These are phyloP conservation scores for Wickerhamomyces subpelliculosus DNA, from an alignment of 805 yeast species.

Conservation along the genomic window DNA sequence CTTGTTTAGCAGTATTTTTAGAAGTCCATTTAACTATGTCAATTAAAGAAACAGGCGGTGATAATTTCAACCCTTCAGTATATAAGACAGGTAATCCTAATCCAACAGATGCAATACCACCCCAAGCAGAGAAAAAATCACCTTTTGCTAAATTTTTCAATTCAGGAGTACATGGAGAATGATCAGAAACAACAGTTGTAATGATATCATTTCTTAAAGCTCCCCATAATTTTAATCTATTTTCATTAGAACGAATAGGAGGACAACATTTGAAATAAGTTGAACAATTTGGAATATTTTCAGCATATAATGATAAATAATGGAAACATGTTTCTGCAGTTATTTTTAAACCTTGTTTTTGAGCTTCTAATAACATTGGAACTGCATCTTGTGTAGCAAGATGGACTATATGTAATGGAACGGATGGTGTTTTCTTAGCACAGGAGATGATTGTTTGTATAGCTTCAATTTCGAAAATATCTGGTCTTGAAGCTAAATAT, in stretches of 20 bases:
- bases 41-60: conserved; percentile 42
- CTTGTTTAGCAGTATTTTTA: conserved; percentile 77
- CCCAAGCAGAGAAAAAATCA: conserved; percentile 92
- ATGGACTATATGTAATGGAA: conserved; percentile 84
- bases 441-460: conserved; percentile 64
- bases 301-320: conserved; percentile 73
- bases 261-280: conserved; percentile 94
- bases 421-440: conserved; percentile 48
- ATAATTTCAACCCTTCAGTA: conserved; percentile 60
- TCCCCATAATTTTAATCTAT: conserved; percentile 69
- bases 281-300: conserved; percentile 65
- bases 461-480: conserved; percentile 79
- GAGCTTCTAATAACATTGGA: conserved; percentile 65
- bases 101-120: conserved; percentile 91
- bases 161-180: conserved; percentile 93
- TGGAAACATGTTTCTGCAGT: conserved; percentile 95
- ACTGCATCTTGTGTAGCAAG: conserved; percentile 80
- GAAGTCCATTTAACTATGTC: conserved; percentile 80
- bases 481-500: conserved; percentile 69
- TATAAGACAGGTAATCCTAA: conserved; percentile 77
- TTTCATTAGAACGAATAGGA: conserved; percentile 75
- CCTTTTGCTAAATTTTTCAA: conserved; percentile 76
- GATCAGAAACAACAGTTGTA: conserved; percentile 88
- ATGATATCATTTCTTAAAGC: conserved; percentile 63
- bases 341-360: conserved; percentile 48